Evolutionary conservation across 306 rosid species (phyloP).

Genomic region (Mimosa bimucronata): DNA sequence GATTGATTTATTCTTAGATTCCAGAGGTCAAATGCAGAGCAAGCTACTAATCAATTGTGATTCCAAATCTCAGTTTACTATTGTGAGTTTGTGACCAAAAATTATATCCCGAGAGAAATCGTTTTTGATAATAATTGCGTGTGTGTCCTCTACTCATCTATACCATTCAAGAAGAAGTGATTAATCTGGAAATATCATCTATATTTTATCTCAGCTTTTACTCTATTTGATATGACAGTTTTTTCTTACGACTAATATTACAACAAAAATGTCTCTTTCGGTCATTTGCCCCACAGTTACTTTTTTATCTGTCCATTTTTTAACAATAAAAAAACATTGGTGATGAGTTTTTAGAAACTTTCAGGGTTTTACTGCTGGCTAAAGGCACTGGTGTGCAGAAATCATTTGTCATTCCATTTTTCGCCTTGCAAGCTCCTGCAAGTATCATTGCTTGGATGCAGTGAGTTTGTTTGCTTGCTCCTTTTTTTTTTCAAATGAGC

Average conservation of each 20-base stretch:
- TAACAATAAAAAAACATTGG: constrained; percentile 22
- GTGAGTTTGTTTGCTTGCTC: constrained; percentile 43
- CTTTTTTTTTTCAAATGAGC: background rate
- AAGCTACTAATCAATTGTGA: background rate
- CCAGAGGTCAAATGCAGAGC: background rate
- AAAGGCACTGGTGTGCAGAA: constrained; percentile 84
- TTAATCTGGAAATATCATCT: background rate
- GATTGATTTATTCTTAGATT: background rate
- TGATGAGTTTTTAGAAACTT: constrained; percentile 38
- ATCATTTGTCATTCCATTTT: constrained; percentile 72
- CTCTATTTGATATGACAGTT: background rate
- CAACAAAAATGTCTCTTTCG: constrained; percentile 5
- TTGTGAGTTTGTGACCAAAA: background rate
- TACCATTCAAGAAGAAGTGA: background rate
- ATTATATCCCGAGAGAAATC: background rate
- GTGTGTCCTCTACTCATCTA: too few relatives aligned
- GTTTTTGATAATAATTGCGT: background rate
- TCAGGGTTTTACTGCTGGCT: constrained; percentile 69
- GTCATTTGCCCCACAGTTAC: background rate
- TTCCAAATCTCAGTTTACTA: background rate
- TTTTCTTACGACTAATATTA: background rate
- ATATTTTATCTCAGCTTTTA: background rate
- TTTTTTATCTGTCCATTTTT: constrained; percentile 8
- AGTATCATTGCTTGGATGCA: constrained; percentile 70
- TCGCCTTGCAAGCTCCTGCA: constrained; percentile 87